Evolutionary conservation across 345 rosid genomes (phyloP).

Genomic region (Rhodamnia rubescens): DNA sequence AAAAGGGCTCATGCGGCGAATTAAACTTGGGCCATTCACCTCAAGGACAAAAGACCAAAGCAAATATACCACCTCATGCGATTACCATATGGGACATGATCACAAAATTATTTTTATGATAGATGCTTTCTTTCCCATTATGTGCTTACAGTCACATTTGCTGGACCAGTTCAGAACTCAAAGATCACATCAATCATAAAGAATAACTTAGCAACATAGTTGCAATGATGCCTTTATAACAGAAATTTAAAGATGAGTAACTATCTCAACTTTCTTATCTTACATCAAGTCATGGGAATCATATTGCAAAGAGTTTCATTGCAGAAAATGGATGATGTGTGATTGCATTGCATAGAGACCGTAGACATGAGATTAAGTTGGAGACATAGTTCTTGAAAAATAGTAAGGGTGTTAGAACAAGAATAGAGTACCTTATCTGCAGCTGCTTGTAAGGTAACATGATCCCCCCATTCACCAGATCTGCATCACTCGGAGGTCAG

Average conservation of each 20-base stretch:
- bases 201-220: not conserved
- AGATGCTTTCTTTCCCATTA: not conserved
- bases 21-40: not conserved
- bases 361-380: not conserved
- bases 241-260: not conserved
- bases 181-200: not conserved
- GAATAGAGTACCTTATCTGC: constrained; percentile 64
- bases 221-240: not conserved
- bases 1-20: not conserved
- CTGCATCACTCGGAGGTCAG: constrained; percentile 26
- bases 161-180: not conserved
- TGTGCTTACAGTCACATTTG: not conserved
- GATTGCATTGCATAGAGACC: not conserved
- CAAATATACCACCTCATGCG: not conserved
- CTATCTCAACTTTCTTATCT: not conserved
- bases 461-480: constrained; percentile 96
- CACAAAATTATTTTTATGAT: not conserved
- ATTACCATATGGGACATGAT: not conserved
- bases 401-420: constrained; percentile 1
- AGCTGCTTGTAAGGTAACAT: constrained; percentile 89
- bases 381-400: not conserved
- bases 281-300: not conserved
- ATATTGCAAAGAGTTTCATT: not conserved
- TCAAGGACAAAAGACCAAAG: not conserved
- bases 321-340: not conserved